Evolutionary conservation across 345 rosid genomes (phyloP).

Genomic region (Aethionema arabicum): DNA sequence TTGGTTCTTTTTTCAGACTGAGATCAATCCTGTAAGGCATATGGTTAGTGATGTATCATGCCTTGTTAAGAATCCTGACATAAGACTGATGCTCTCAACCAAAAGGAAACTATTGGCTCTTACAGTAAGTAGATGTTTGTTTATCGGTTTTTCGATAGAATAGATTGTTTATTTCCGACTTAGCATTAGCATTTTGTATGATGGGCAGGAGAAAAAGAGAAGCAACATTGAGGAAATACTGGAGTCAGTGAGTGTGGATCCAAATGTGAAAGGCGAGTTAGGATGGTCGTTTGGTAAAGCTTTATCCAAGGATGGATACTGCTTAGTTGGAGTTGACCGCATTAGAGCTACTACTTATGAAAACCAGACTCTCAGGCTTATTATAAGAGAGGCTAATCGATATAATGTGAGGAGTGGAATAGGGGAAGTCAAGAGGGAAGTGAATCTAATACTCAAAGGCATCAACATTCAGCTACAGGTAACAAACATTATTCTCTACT

Average conservation of each 20-base stretch:
- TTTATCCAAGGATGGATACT: conserved; percentile 44
- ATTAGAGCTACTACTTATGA: conserved; percentile 39
- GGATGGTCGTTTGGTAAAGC: conserved; percentile 58
- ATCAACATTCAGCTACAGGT: conserved; percentile 42
- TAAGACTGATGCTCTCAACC: conserved; percentile 57
- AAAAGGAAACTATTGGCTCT: conserved; percentile 45
- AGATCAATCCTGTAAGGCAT: conserved; percentile 47
- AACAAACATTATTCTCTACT: neutral
- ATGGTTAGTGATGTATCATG: conserved; percentile 60
- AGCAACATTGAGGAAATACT: conserved; percentile 46
- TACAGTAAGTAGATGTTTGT: conserved; percentile 38
- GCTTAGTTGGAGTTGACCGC: conserved; percentile 50
- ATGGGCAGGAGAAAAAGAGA: conserved; percentile 57
- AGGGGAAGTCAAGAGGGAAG: conserved; percentile 45
- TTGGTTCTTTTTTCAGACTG: conserved; percentile 33
- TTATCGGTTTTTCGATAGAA: neutral
- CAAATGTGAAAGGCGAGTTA: conserved; percentile 64
- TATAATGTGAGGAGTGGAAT: conserved; percentile 44
- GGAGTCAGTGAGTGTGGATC: conserved; percentile 52
- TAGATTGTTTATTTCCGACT: neutral
- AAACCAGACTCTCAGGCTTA: conserved; percentile 45
- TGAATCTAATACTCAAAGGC: conserved; percentile 50
- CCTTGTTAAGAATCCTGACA: conserved; percentile 58
- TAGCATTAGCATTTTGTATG: neutral
- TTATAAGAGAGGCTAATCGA: conserved; percentile 57